Conservation (phyloP, 2,329 filamentous ascomycete species). For the Aspergillus sp. region DNA sequence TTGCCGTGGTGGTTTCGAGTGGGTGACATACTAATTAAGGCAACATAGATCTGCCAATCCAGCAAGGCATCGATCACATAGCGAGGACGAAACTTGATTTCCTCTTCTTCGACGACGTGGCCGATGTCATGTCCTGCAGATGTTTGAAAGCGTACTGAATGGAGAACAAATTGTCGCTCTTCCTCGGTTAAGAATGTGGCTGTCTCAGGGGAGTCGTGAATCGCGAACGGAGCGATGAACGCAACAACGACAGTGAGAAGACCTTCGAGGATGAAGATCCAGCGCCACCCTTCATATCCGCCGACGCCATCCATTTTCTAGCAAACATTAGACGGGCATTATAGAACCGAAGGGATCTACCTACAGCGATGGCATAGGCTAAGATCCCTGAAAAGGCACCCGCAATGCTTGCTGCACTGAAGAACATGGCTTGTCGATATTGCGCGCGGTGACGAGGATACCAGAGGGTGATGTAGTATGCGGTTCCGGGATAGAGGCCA, state of each 20-base stretch:
- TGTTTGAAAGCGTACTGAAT: constrained; percentile 38
- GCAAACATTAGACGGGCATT: constrained; percentile 13
- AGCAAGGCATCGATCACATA: constrained; percentile 41
- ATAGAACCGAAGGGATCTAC: constrained; percentile 20
- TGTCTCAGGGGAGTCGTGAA: constrained; percentile 47
- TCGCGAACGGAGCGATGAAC: constrained; percentile 43
- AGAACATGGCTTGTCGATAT: constrained; percentile 47
- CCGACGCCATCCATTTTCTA: constrained; percentile 52
- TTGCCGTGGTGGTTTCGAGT: too few relatives aligned
- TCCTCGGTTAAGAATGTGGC: constrained; percentile 43
- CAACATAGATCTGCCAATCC: constrained; percentile 45
- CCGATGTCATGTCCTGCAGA: constrained; percentile 22
- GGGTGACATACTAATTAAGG: constrained; percentile 34
- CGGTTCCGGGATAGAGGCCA: constrained; percentile 44
- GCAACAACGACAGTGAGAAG: constrained; percentile 47
- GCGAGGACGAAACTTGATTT: constrained; percentile 36
- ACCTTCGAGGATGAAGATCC: constrained; percentile 54
- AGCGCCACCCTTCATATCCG: constrained; percentile 49
- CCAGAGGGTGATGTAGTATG: constrained; percentile 49
- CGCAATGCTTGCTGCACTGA: constrained; percentile 49
- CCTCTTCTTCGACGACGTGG: constrained; percentile 25
- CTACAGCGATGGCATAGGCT: constrained; percentile 50
- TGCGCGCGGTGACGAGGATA: constrained; percentile 47
- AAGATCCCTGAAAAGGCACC: constrained; percentile 55
- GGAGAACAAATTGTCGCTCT: constrained; percentile 40